Evolutionary conservation across 306 rosid genomes (phyloP).

Genomic region (Aeschynomene evenia): DNA sequence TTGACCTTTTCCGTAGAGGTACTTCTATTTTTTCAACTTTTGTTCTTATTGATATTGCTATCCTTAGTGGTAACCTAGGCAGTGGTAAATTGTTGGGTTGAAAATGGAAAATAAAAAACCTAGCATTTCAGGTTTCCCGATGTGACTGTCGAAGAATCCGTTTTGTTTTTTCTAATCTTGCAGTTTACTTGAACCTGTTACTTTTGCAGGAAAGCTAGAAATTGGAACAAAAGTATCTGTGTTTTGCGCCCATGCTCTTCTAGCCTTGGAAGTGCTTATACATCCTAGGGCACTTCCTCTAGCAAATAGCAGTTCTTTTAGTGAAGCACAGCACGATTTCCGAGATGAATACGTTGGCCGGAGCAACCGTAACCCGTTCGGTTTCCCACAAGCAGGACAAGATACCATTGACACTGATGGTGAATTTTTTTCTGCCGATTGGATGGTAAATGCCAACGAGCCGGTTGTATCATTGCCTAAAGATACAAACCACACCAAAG

Average conservation of each 20-base stretch:
- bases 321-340: slow-evolving; percentile 29
- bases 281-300: slow-evolving; percentile 84
- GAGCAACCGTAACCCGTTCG: slow-evolving; percentile 31
- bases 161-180: neutral
- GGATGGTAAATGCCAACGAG: slow-evolving; percentile 49
- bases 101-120: neutral
- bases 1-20: slow-evolving; percentile 84
- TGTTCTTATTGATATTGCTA: slow-evolving; percentile 10
- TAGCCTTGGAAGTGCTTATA: slow-evolving; percentile 81
- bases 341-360: slow-evolving; percentile 29
- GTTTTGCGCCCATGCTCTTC: slow-evolving; percentile 81
- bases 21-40: slow-evolving; percentile 23
- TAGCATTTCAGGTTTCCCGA: neutral
- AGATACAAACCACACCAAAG: slow-evolving; percentile 19
- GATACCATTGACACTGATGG: slow-evolving; percentile 37
- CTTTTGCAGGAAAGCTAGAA: slow-evolving; percentile 69
- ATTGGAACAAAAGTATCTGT: slow-evolving; percentile 68
- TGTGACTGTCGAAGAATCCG: neutral
- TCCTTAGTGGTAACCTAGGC: neutral
- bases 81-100: neutral
- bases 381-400: slow-evolving; percentile 29
- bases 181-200: slow-evolving; percentile 17
- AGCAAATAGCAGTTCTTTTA: slow-evolving; percentile 27
- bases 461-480: slow-evolving; percentile 36
- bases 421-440: slow-evolving; percentile 44